Conservation (phyloP, 306 rosid species). For the Cyclanthera cordifolia region DNA sequence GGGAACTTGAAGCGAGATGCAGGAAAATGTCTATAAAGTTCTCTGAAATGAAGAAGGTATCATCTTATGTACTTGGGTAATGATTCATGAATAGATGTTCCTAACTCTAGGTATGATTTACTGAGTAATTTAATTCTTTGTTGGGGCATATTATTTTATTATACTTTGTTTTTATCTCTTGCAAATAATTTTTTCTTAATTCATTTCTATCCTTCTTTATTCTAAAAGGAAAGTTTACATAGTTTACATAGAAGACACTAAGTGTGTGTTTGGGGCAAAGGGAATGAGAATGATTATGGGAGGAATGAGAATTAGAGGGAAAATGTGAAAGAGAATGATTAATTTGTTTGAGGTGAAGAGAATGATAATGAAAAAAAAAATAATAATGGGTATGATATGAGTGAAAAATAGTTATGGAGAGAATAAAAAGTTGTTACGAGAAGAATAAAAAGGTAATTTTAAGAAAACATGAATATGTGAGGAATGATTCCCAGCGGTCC, state of each 20-base stretch:
- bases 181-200: background rate
- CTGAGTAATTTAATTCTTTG: background rate
- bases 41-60: constrained; percentile 69
- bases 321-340: no score
- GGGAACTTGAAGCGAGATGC: constrained; percentile 61
- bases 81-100: constrained; percentile 3
- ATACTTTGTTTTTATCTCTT: background rate
- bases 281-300: no score
- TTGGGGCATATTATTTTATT: background rate
- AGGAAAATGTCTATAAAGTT: constrained; percentile 45
- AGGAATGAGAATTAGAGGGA: no score
- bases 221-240: background rate
- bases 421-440: no score
- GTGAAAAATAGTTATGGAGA: no score
- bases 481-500: no score
- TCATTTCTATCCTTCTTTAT: background rate
- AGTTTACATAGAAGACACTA: background rate
- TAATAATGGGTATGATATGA: no score
- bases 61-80: background rate
- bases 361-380: no score
- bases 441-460: no score
- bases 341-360: no score
- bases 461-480: no score
- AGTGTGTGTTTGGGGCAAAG: no score
- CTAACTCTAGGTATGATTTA: background rate